These are phyloP conservation scores for Monosporascus sp. DNA, from an alignment of 2,329 filamentous ascomycete species.

Conservation along the genomic window DNA sequence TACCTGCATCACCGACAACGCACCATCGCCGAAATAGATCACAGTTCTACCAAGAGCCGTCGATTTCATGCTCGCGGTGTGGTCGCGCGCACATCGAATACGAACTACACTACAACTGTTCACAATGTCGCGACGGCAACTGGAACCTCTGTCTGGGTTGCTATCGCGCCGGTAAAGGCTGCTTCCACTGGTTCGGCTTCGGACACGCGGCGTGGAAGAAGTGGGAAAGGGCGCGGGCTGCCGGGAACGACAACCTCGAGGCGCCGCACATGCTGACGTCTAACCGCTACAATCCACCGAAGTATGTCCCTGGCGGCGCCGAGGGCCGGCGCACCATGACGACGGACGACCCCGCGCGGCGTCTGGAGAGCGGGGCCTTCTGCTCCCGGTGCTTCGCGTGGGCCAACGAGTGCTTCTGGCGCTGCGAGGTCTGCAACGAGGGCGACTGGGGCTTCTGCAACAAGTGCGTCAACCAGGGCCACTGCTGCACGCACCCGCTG, in stretches of 20 bases:
- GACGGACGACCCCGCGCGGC: conserved; percentile 59
- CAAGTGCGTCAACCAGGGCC: conserved; percentile 75
- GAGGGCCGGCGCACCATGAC: conserved; percentile 55
- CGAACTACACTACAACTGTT: conserved; percentile 79
- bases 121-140: conserved; percentile 59
- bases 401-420: conserved; percentile 84
- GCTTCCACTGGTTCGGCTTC: conserved; percentile 84
- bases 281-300: conserved; percentile 50
- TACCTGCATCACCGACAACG: conserved; percentile 22
- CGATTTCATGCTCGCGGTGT: conserved; percentile 69
- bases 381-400: conserved; percentile 70
- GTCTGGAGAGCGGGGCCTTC: conserved; percentile 76
- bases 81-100: conserved; percentile 70
- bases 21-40: conserved; percentile 37
- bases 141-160: conserved; percentile 80
- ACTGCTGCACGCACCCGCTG: conserved; percentile 75
- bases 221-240: conserved; percentile 51
- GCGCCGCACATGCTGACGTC: conserved; percentile 54
- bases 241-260: conserved; percentile 34
- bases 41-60: conserved; percentile 62
- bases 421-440: conserved; percentile 79
- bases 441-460: conserved; percentile 96
- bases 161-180: conserved; percentile 72
- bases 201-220: conserved; percentile 63
- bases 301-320: conserved; percentile 42